Base-by-base conservation (phyloP, 108 stramenopile genomes). In the Fragilariopsis cylindrus region DNA sequence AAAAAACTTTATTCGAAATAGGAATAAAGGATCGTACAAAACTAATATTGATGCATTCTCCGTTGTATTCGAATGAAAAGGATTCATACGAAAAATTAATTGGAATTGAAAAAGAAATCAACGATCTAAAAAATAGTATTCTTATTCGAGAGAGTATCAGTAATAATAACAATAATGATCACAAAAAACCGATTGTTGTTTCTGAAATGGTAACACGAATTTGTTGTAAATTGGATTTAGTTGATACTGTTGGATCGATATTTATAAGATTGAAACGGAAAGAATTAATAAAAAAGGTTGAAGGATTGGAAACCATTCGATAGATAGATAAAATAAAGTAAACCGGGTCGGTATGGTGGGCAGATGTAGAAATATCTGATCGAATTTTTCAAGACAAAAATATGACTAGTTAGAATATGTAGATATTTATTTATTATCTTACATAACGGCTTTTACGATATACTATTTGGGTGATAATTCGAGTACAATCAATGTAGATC, bases 201-300 rank as follows among this genome's bases (percentile, higher is more conserved):
- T 71, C 79, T 48, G 88, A 87, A 58, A 48, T 85, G 16, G 76
- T 89, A 16, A 89, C 83, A 19, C 83, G 82, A 47, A 67, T 89
- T 44, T 87, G 85, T 60, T 89, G 88, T 63, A 81, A 83, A 62
- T 56, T 85, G 41, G 88, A 89, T 77, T 76, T 54, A 39, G 82
- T 89, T 21, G 88, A 89, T 56, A 76, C 76, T 6, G 65, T 76
- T 21, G 88, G 86, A 46, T 85, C 84, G 30, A 84, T 83, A 56
- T 79, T 76, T 15, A 63, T 89, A 54, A 67, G 88, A 62, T 62
- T 55, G 42, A 73, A 81, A 67, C 79, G 88, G 48, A 89, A 85
- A 72, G 50, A 49, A 73, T 65, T 84, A 3, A 74, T 89, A 13
- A 67, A 54, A n/a, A 78, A 45, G 56, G 88, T 86, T 13, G 88